phyloP scores from a whole-genome alignment of 106 monocot species.

The Phalaenopsis aphrodite region DNA sequence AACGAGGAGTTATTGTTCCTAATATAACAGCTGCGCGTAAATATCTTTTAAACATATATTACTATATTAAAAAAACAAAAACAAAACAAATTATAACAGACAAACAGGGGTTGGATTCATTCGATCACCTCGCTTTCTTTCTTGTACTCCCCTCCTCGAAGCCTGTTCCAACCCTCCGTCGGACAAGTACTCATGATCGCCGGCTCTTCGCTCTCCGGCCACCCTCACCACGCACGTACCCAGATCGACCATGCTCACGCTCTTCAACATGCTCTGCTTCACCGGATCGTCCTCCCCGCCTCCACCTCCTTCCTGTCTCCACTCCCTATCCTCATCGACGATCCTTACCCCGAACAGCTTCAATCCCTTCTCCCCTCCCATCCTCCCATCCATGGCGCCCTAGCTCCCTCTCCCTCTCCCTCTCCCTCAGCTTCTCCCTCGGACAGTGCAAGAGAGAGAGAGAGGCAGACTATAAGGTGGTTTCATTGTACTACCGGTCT shows the following conservation, averaged over 20 bases:
- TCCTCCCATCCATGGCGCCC: background rate
- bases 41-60: background rate
- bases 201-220: background rate
- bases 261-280: conserved; percentile 39
- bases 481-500: no score
- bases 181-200: conserved; percentile 26
- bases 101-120: background rate
- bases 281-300: background rate
- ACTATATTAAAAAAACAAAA: background rate
- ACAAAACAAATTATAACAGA: background rate
- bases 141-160: conserved; percentile 13
- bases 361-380: conserved; percentile 13
- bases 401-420: background rate
- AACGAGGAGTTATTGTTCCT: no score
- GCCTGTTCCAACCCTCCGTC: conserved; percentile 23
- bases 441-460: background rate
- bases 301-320: background rate
- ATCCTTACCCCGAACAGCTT: conserved; percentile 37
- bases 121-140: conserved; percentile 34
- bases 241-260: conserved; percentile 34
- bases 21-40: no score
- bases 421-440: background rate
- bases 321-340: background rate
- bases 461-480: background rate
- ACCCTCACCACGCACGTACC: conserved; percentile 1